Conservation (phyloP, 2,329 filamentous ascomycete genomes). For the Colletotrichum lupini region DNA sequence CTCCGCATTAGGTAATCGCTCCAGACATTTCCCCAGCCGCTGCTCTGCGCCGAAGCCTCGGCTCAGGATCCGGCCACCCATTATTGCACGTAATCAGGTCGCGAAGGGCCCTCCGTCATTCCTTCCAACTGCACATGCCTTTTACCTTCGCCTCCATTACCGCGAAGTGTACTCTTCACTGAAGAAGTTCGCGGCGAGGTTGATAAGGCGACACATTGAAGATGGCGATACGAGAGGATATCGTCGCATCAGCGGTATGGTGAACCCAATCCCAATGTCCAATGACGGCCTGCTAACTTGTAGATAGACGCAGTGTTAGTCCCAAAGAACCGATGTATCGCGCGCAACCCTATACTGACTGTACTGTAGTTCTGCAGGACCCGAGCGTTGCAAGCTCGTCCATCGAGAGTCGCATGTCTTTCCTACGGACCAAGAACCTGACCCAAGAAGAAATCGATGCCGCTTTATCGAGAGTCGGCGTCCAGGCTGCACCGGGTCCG, state of each 20-base stretch:
- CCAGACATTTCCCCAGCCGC: constrained; percentile 20
- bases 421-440: constrained; percentile 95
- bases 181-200: constrained; percentile 13
- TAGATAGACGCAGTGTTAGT: constrained; percentile 55
- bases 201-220: constrained; percentile 33
- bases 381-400: constrained; percentile 89
- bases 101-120: neutral
- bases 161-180: constrained; percentile 4
- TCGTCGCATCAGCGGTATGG: constrained; percentile 83
- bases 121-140: neutral
- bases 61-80: constrained; percentile 39
- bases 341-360: neutral
- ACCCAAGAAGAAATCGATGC: constrained; percentile 94
- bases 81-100: constrained; percentile 21
- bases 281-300: constrained; percentile 14
- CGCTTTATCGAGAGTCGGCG: constrained; percentile 80
- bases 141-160: neutral
- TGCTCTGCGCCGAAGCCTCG: constrained; percentile 39
- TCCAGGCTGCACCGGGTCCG: constrained; percentile 58
- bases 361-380: constrained; percentile 82
- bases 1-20: neutral
- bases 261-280: constrained; percentile 9
- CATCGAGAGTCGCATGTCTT: constrained; percentile 92
- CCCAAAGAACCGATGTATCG: neutral
- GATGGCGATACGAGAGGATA: constrained; percentile 93